Conservation (phyloP, 257 asterid genomes). For the Asclepias syriaca region DNA sequence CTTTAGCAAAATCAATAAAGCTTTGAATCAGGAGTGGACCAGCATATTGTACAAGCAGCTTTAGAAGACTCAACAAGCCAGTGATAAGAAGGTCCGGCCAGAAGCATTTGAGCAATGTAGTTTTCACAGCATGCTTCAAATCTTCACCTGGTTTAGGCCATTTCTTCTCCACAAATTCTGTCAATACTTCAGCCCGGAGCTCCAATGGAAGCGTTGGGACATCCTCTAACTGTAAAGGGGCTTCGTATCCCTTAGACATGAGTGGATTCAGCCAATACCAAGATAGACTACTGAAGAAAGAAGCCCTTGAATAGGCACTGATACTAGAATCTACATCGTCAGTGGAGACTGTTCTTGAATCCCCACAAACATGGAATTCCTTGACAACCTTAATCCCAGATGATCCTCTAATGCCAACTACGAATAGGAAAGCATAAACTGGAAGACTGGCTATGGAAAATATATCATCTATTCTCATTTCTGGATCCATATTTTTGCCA, state of each 20-base stretch:
- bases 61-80: conserved; percentile 38
- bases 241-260: conserved; percentile 41
- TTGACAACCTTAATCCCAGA: conserved; percentile 21
- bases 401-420: conserved; percentile 35
- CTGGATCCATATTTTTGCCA: conserved; percentile 11
- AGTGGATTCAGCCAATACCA: conserved; percentile 67
- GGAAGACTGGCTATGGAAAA: conserved; percentile 36
- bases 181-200: conserved; percentile 45
- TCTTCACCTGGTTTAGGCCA: conserved; percentile 52
- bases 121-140: conserved; percentile 37
- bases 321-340: conserved; percentile 18
- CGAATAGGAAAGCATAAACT: conserved; percentile 25
- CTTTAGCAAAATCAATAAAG: conserved; percentile 42
- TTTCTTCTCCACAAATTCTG: conserved; percentile 31
- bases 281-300: conserved; percentile 41
- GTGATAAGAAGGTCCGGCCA: conserved; percentile 53
- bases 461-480: conserved; percentile 38
- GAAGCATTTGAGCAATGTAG: conserved; percentile 43
- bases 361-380: conserved; percentile 15
- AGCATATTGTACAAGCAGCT: conserved; percentile 46
- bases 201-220: conserved; percentile 53
- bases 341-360: conserved; percentile 13
- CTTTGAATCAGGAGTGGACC: conserved; percentile 57
- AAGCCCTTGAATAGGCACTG: conserved; percentile 54
- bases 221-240: conserved; percentile 44